A percentile compares a stretch with the other conserved stretches of the same genome.
These are phyloP conservation scores for Fusarium nisikadoi DNA, from an alignment of 2,329 filamentous ascomycete species.

Conservation along the genomic window DNA sequence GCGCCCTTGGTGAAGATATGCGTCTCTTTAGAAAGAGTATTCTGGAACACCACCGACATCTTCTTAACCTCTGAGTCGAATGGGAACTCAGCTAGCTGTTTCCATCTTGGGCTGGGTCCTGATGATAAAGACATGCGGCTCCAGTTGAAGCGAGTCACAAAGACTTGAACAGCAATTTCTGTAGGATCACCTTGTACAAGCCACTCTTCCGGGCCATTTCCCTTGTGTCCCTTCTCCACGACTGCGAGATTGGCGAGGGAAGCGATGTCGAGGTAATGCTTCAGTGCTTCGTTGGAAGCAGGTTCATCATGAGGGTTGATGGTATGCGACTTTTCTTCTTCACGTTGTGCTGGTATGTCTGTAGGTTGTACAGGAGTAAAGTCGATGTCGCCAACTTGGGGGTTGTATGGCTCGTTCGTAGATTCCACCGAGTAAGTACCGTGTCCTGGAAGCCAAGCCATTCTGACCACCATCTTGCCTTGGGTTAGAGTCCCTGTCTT, in stretches of 20 bases:
- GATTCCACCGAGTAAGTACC: conserved; percentile 46
- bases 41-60: conserved; percentile 76
- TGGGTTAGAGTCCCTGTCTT: conserved; percentile 51
- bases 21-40: conserved; percentile 51
- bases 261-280: conserved; percentile 70
- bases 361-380: conserved; percentile 32
- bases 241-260: conserved; percentile 73
- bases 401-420: conserved; percentile 46
- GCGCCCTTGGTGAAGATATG: conserved; percentile 72
- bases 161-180: conserved; percentile 80
- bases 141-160: conserved; percentile 74
- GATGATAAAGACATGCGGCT: conserved; percentile 64
- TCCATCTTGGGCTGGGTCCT: conserved; percentile 62
- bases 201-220: conserved; percentile 62
- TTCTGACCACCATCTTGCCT: conserved; percentile 47
- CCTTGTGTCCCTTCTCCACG: conserved; percentile 57
- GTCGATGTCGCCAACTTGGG: conserved; percentile 30
- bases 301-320: conserved; percentile 48
- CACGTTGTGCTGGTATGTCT: conserved; percentile 26
- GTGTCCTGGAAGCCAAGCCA: conserved; percentile 47
- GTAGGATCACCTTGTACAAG: conserved; percentile 70
- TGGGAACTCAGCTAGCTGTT: conserved; percentile 73
- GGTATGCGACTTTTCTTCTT: conserved; percentile 43
- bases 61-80: conserved; percentile 81
- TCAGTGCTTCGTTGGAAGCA: conserved; percentile 57